These are phyloP conservation scores for Tulasnella sp. DNA, from an alignment of 768 basidiomycete genomes.

Conservation along the genomic window DNA sequence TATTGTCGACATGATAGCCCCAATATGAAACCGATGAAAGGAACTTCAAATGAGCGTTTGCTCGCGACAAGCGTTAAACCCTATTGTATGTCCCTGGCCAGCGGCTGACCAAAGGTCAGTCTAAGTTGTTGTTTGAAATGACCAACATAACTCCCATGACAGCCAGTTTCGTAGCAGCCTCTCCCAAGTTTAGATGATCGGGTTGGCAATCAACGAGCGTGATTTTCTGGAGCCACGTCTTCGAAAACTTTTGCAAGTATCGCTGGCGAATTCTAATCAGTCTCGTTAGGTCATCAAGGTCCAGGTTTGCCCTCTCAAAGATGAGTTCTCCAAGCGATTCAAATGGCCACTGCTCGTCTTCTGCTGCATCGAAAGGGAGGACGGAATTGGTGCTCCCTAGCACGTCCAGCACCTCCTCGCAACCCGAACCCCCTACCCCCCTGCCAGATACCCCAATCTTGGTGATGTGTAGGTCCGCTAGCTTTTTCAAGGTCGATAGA, in stretches of 20 bases:
- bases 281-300: not conserved
- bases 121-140: no score
- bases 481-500: not conserved
- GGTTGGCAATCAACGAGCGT: not conserved
- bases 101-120: no score
- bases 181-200: no score
- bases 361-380: not conserved
- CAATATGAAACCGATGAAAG: no score
- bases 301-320: not conserved
- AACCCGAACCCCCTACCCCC: not conserved
- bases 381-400: not conserved
- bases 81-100: no score
- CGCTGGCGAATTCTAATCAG: not conserved
- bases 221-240: not conserved
- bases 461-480: not conserved
- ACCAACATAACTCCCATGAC: not conserved
- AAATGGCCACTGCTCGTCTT: not conserved
- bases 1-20: no score
- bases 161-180: not conserved
- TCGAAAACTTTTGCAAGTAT: not conserved
- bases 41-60: no score
- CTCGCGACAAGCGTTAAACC: no score
- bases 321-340: not conserved
- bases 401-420: not conserved
- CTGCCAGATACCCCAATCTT: not conserved